Percentiles rank a stretch among this genome's conserved stretches.
Evolutionary conservation across 2,329 filamentous ascomycete species (phyloP).

Genomic region (Iodosphaeria phyllophila): DNA sequence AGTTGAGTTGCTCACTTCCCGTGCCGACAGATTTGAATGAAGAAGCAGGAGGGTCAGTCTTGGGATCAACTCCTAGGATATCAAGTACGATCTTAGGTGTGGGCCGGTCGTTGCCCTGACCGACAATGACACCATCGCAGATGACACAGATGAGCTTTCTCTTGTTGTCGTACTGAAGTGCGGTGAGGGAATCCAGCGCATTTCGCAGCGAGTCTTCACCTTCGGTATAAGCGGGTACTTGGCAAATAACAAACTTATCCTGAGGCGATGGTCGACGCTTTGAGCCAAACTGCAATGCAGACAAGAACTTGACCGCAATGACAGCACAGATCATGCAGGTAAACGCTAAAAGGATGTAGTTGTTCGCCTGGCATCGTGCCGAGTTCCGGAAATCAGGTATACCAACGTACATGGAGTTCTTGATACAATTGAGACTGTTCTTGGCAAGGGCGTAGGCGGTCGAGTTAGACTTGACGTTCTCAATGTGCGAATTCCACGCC

Average conservation of each 20-base stretch:
- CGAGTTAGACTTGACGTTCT: slow-evolving; percentile 26
- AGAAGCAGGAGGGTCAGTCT: slow-evolving; percentile 83
- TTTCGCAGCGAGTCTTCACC: slow-evolving; percentile 89
- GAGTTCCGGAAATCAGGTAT: slow-evolving; percentile 68
- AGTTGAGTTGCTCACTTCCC: slow-evolving; percentile 86
- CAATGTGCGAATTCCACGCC: slow-evolving; percentile 37
- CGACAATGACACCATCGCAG: slow-evolving; percentile 93
- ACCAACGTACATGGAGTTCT: slow-evolving; percentile 69
- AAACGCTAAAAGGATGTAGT: slow-evolving; percentile 76
- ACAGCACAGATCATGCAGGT: slow-evolving; percentile 68
- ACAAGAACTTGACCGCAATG: slow-evolving; percentile 74
- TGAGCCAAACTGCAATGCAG: slow-evolving; percentile 82
- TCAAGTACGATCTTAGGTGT: slow-evolving; percentile 96
- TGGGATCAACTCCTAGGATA: slow-evolving; percentile 91
- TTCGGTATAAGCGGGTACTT: slow-evolving; percentile 94
- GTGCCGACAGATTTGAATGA: slow-evolving; percentile 86
- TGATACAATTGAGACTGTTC: slow-evolving; percentile 63
- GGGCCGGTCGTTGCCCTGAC: slow-evolving; percentile 85
- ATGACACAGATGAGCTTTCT: slow-evolving; percentile 91
- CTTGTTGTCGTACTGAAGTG: slow-evolving; percentile 95
- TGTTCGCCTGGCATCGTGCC: slow-evolving; percentile 67
- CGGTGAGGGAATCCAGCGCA: slow-evolving; percentile 83
- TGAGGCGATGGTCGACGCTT: slow-evolving; percentile 79
- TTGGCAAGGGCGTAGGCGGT: slow-evolving; percentile 28
- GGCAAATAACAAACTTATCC: slow-evolving; percentile 97